These are phyloP conservation scores for Ophiostoma tasmaniense DNA, from an alignment of 2,329 filamentous ascomycete species.

Conservation along the genomic window DNA sequence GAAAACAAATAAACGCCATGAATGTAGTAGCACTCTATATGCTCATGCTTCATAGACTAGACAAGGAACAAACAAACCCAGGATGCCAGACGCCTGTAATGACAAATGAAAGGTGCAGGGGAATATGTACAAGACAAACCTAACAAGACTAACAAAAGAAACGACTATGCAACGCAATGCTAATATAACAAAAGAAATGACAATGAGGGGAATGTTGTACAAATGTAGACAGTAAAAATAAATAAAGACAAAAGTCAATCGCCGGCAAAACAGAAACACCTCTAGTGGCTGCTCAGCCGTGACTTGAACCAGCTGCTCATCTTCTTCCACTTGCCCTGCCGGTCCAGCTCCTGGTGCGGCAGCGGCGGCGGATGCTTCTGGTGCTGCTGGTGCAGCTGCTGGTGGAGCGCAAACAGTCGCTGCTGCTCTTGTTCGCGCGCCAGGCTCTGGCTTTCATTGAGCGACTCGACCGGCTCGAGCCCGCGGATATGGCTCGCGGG, in stretches of 20 bases:
- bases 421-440: not conserved
- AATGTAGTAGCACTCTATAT: not conserved
- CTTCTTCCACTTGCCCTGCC: conserved; percentile 6
- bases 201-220: conserved; percentile 6
- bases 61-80: not conserved
- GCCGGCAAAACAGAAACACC: not conserved
- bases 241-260: not conserved
- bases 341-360: not conserved
- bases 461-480: not conserved
- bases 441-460: not conserved
- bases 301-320: conserved; percentile 1
- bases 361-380: not conserved
- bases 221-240: not conserved
- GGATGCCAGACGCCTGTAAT: not conserved
- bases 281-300: not conserved
- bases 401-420: not conserved
- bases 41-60: not conserved
- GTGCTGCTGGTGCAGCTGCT: not conserved
- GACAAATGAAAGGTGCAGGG: conserved; percentile 3
- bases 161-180: not conserved
- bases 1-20: not conserved
- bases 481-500: not conserved
- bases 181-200: conserved; percentile 3
- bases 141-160: not conserved
- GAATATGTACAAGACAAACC: not conserved